Percentiles rank a stretch among this genome's conserved stretches.
phyloP scores from a whole-genome alignment of 2,329 filamentous ascomycete species.

The Beauveria sp. region DNA sequence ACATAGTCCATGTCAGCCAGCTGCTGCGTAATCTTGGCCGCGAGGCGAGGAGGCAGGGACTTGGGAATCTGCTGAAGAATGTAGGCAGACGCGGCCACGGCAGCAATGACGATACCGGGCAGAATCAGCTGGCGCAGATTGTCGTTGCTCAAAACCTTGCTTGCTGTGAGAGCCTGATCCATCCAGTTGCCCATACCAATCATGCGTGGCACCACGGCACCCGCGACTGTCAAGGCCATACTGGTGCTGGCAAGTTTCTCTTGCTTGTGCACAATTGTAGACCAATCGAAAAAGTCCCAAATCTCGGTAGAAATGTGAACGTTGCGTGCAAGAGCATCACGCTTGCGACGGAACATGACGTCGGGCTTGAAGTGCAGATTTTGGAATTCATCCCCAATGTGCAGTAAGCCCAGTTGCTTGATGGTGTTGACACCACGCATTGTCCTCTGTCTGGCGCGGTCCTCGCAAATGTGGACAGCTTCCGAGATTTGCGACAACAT shows the following conservation, averaged over 20 bases:
- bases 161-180: conserved; percentile 75
- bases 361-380: conserved; percentile 84
- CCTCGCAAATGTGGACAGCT: conserved; percentile 73
- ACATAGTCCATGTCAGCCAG: conserved; percentile 84
- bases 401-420: conserved; percentile 78
- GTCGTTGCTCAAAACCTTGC: conserved; percentile 71
- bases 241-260: conserved; percentile 93
- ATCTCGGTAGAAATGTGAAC: conserved; percentile 83
- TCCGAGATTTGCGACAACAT: conserved; percentile 85
- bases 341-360: conserved; percentile 84
- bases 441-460: conserved; percentile 71
- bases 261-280: conserved; percentile 75
- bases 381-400: conserved; percentile 80
- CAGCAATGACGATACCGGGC: conserved; percentile 71
- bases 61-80: conserved; percentile 80
- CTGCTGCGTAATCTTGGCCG: conserved; percentile 74
- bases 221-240: conserved; percentile 87
- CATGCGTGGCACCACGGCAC: conserved; percentile 73
- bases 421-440: conserved; percentile 77
- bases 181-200: conserved; percentile 83
- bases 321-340: conserved; percentile 73
- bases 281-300: conserved; percentile 88
- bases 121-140: conserved; percentile 75
- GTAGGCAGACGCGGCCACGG: conserved; percentile 68
- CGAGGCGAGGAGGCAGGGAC: conserved; percentile 79